Base-by-base conservation (phyloP, 768 basidiomycete species). In the Mycena floridula region DNA sequence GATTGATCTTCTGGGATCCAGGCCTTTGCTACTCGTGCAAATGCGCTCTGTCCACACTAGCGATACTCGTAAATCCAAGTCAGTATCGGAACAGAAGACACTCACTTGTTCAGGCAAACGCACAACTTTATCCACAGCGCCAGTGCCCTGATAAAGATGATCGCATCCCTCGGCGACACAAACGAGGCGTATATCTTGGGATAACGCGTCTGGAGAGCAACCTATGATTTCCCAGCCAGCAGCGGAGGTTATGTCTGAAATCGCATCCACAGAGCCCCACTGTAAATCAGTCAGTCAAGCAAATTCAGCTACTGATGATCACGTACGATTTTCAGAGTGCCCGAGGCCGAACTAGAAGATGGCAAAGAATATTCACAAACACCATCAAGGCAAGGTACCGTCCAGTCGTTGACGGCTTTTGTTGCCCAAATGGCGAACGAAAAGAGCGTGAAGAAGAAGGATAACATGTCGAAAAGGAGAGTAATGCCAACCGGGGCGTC, bases 191-290 rank as follows among this genome's bases (percentile, higher is more conserved):
- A 77, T 68, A 32, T 74, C 70, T 49, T 77, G 75, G 22, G 63
- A 52, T 9, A 66, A 46, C 1, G 58, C 49, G 45, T 68, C 62
- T 3, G 69, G 55, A 25, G 65, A 59, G 52, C 77, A 79, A 27
- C 61, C 66, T 18, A 77, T 50, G 32, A 78, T 74, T 23, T 65
- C 61, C 76, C 76, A 79, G 21, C 76, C 77, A 16, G 70, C 76
- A 5, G 73, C 72, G n/a, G 63, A 47, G 2, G 72, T 71, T 28
- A 73, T 65, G 45, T 73, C 71, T 7, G 68, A 62, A 18, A 72
- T 72, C 8, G 68, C 58, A 28, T 51, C 53, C 1, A 52, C 26
- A 7, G 64, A 45, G 4, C 68, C 69, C 68, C 66, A 72, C 72
- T 71, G 27, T 20, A n/a, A 32, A 26, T 39, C 38, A 39, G 22